Percentiles rank a stretch among this genome's conserved stretches.
Conservation (phyloP, 2,329 filamentous ascomycete species). For the Magnaporthiopsis rhizophila region DNA sequence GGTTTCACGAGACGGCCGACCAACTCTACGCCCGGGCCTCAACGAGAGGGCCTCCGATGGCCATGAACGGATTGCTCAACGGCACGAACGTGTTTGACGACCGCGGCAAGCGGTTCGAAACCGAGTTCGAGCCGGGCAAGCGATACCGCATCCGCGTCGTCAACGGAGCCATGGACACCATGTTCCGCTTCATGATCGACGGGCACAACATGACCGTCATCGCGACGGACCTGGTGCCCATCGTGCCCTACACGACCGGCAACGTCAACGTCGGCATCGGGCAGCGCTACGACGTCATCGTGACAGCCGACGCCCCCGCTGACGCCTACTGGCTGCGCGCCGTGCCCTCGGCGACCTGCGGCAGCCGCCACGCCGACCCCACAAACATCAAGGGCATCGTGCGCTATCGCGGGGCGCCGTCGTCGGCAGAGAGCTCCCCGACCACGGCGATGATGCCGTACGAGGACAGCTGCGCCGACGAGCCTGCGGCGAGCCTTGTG, state of each 20-base stretch:
- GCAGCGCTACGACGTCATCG: slow-evolving; percentile 16
- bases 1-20: slow-evolving; percentile 3
- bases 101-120: slow-evolving; percentile 17
- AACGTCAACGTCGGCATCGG: slow-evolving; percentile 36
- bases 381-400: slow-evolving; percentile 5
- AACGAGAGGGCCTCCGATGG: neutral
- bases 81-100: slow-evolving; percentile 1
- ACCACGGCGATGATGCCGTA: neutral
- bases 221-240: slow-evolving; percentile 37
- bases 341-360: neutral
- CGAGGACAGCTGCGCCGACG: slow-evolving; percentile 17
- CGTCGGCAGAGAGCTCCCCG: slow-evolving; percentile 2
- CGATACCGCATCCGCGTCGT: slow-evolving; percentile 34
- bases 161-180: slow-evolving; percentile 35
- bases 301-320: neutral
- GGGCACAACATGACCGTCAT: slow-evolving; percentile 39
- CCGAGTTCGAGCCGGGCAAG: slow-evolving; percentile 24
- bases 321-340: slow-evolving; percentile 12
- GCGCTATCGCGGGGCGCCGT: neutral
- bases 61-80: slow-evolving; percentile 3
- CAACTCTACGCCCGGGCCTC: neutral
- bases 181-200: slow-evolving; percentile 37
- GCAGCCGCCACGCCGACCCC: slow-evolving; percentile 17
- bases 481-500: slow-evolving; percentile 16
- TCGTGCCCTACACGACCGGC: slow-evolving; percentile 38